A percentile compares a stretch with the other conserved stretches of the same genome.
These are phyloP conservation scores for Nigrospora sphaerica DNA, from an alignment of 2,329 filamentous ascomycete species.

Conservation along the genomic window DNA sequence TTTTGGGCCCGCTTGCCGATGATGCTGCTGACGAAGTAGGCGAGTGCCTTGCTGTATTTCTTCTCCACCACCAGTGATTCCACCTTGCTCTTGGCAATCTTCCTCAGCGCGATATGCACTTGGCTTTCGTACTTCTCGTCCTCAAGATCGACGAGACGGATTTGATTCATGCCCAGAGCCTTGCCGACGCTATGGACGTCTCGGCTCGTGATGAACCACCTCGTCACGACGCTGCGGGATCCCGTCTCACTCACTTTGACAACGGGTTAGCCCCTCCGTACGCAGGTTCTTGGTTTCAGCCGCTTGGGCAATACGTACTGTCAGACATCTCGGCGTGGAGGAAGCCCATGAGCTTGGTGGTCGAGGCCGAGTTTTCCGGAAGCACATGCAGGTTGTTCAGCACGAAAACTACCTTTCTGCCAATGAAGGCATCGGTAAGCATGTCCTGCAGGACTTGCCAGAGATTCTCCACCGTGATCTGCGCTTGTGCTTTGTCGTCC, in stretches of 20 bases:
- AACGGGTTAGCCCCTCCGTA: background rate
- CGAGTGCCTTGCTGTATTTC: constrained; percentile 32
- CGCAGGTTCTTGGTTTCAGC: accelerated
- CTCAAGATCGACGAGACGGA: constrained; percentile 28
- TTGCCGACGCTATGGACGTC: constrained; percentile 23
- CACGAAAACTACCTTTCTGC: constrained; percentile 29
- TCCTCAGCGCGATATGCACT: constrained; percentile 26
- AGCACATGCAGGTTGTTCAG: constrained; percentile 33
- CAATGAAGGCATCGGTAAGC: constrained; percentile 27
- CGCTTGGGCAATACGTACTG: background rate
- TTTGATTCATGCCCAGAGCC: constrained; percentile 17
- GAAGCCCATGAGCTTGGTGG: constrained; percentile 26
- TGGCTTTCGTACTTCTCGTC: constrained; percentile 28
- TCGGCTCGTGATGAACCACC: constrained; percentile 34
- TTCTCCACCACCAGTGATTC: constrained; percentile 23
- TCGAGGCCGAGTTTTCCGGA: constrained; percentile 25
- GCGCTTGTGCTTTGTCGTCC: constrained; percentile 19
- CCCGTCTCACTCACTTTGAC: constrained; percentile 8
- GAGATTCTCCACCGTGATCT: constrained; percentile 27
- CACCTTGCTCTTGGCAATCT: constrained; percentile 29
- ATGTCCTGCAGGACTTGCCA: constrained; percentile 36
- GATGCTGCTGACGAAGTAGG: constrained; percentile 33
- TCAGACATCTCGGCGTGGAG: constrained; percentile 20
- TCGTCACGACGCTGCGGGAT: constrained; percentile 16
- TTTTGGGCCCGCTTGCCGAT: constrained; percentile 33